A percentile compares a stretch with the other conserved stretches of the same genome.
phyloP scores from a whole-genome alignment of 352 stramenopile genomes.

The Pythium guiyangense region DNA sequence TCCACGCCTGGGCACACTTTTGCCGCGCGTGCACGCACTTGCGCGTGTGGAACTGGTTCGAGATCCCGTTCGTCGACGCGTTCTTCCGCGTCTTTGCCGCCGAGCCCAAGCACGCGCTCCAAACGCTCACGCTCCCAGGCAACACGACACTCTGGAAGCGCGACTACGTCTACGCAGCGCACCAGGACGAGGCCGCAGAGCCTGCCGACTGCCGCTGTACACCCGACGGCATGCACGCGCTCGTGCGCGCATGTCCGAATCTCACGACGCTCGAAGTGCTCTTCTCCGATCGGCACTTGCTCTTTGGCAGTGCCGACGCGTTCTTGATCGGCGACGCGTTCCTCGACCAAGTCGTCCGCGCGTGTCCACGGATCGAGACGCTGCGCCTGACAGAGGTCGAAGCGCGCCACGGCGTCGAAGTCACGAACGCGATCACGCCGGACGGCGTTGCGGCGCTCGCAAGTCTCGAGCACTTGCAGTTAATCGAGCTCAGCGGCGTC shows the following conservation, averaged over 20 bases:
- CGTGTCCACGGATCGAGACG: constrained; percentile 15
- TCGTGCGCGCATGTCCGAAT: constrained; percentile 20
- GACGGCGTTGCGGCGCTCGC: constrained; percentile 12
- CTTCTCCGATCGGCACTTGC: constrained; percentile 25
- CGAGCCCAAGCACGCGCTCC: constrained; percentile 16
- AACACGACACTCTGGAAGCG: constrained; percentile 30
- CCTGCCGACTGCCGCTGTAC: constrained; percentile 15
- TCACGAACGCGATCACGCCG: constrained; percentile 21
- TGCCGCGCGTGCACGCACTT: constrained; percentile 21
- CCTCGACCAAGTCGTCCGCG: constrained; percentile 10
- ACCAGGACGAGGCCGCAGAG: constrained; percentile 9
- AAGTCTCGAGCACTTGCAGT: constrained; percentile 9
- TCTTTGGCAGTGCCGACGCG: constrained; percentile 15
- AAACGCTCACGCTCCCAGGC: constrained; percentile 18
- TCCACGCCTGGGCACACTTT: constrained; percentile 24
- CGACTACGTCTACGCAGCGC: constrained; percentile 23
- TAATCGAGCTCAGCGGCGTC: constrained; percentile 19
- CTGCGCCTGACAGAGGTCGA: constrained; percentile 18
- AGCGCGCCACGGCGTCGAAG: constrained; percentile 21
- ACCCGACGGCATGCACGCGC: constrained; percentile 13
- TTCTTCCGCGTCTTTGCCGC: constrained; percentile 24
- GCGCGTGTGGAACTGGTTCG: constrained; percentile 22
- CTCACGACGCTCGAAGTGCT: constrained; percentile 17
- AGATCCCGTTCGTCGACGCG: constrained; percentile 29
- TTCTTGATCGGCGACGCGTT: constrained; percentile 23